Base-by-base conservation (phyloP, 1,139 yeast species). In the Candida sanyaensis region DNA sequence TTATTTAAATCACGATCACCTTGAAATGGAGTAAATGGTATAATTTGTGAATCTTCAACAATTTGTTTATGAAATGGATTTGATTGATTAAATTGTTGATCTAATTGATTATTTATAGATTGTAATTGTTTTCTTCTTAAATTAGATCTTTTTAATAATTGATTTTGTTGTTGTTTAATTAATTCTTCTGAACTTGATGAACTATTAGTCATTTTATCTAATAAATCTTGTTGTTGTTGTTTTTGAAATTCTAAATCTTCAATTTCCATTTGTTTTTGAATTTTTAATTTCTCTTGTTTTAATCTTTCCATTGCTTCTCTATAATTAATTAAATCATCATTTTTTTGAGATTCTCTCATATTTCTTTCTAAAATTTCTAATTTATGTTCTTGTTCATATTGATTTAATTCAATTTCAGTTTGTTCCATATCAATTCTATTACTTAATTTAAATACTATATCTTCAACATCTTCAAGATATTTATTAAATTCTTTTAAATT, bases 21-120 rank as follows among this genome's bases (percentile, higher is more conserved):
- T 60, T 84, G 83, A 68, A 93, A 92, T 10, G 99, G 98, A 2
- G 98, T 91, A 64, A 92, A 93, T 27, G 98, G 98, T 3, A 81
- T 72, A 2, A 81, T 71, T 30, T 10, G 24, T 6, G 36, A 43
- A 23, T 37, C 38, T 11, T 43, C 65, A 13, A 60, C 55, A 29
- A 54, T 55, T 8, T 50, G 52, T 39, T 60, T 56, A 34, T 65
- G 59, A 30, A 65, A 63, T 37, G 71, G 65, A 44, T 61, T 65
- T 32, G 58, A 45, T 32, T 45, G 47, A 41, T 61, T 65, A 50
- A 73, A 71, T 53, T 70, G 73, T 49, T 71, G 78, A 47, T 76
- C 81, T 52, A 77, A 71, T 49, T 65, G 73, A 48, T 59, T 78
- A 51, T 86, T 81, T 43, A 88, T 75, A 50, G 82, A 84, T 51